phyloP scores from a whole-genome alignment of 805 yeast species.

The Wickerhamiella occidentalis region DNA sequence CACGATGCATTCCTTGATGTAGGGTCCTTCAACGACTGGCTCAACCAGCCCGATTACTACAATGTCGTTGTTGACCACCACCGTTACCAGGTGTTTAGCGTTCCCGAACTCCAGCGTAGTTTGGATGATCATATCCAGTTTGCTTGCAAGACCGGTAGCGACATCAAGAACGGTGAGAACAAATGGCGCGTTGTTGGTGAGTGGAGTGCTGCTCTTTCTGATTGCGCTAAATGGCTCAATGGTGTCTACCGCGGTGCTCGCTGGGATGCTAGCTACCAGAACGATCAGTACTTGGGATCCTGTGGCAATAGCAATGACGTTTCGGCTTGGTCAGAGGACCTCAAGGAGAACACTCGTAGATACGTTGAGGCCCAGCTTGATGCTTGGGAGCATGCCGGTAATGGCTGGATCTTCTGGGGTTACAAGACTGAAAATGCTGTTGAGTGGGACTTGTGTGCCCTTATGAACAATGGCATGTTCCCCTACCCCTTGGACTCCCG shows the following conservation, averaged over 20 bases:
- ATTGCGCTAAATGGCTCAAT: constrained; percentile 79
- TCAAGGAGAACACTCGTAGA: constrained; percentile 46
- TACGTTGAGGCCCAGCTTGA: constrained; percentile 86
- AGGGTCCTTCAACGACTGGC: constrained; percentile 50
- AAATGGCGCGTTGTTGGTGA: constrained; percentile 79
- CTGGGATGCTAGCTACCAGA: constrained; percentile 52
- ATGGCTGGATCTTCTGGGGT: constrained; percentile 92
- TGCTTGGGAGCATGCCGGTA: constrained; percentile 47
- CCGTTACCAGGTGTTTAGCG: constrained; percentile 74
- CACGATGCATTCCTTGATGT: constrained; percentile 71
- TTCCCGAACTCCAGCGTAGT: constrained; percentile 43
- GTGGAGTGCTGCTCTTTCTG: constrained; percentile 86
- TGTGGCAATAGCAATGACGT: constrained; percentile 33
- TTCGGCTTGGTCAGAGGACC: constrained; percentile 45
- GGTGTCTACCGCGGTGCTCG: constrained; percentile 79
- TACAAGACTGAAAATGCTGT: constrained; percentile 75
- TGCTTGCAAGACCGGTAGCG: constrained; percentile 42
- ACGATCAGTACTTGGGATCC: constrained; percentile 40
- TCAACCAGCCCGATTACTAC: constrained; percentile 34
- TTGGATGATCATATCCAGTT: constrained; percentile 50
- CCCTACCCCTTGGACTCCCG: constrained; percentile 71
- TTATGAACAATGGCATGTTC: constrained; percentile 49
- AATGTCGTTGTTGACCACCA: constrained; percentile 78
- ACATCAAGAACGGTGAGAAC: constrained; percentile 34
- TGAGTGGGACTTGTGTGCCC: constrained; percentile 74